These are phyloP conservation scores for Dioscorea dumetorum DNA, from an alignment of 106 monocot genomes.

Conservation along the genomic window DNA sequence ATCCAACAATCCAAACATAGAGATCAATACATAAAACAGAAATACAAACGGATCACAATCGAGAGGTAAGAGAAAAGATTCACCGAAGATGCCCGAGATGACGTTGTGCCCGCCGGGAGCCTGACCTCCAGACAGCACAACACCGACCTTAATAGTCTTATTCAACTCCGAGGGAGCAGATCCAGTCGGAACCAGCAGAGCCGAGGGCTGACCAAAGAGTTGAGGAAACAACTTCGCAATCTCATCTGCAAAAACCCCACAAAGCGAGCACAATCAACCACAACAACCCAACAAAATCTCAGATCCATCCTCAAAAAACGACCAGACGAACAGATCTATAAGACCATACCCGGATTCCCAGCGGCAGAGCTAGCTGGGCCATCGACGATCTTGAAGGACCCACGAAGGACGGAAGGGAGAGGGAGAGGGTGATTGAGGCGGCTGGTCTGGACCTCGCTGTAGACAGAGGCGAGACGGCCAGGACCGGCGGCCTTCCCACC, in stretches of 20 bases:
- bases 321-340: background rate
- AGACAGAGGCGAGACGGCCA: conserved; percentile 52
- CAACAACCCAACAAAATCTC: background rate
- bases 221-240: conserved; percentile 86
- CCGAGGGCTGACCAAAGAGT: conserved; percentile 89
- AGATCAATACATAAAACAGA: too few species aligned
- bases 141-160: conserved; percentile 55
- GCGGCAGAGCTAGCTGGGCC: conserved; percentile 69
- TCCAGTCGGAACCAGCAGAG: conserved; percentile 53
- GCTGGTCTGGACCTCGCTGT: conserved; percentile 84
- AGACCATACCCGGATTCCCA: conserved; percentile 52
- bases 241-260: conserved; percentile 63
- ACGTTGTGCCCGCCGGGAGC: conserved; percentile 99
- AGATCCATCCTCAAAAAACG: background rate
- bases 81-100: conserved; percentile 92
- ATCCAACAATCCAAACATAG: background rate
- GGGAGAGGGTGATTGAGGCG: conserved; percentile 65
- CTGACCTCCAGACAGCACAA: conserved; percentile 97
- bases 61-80: background rate
- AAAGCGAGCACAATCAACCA: conserved; percentile 1
- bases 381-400: conserved; percentile 51
- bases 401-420: conserved; percentile 62
- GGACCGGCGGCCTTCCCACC: conserved; percentile 22
- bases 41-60: background rate
- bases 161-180: conserved; percentile 29